Conservation (phyloP, 805 yeast species). For the Kodamaea nitidulidarum region DNA sequence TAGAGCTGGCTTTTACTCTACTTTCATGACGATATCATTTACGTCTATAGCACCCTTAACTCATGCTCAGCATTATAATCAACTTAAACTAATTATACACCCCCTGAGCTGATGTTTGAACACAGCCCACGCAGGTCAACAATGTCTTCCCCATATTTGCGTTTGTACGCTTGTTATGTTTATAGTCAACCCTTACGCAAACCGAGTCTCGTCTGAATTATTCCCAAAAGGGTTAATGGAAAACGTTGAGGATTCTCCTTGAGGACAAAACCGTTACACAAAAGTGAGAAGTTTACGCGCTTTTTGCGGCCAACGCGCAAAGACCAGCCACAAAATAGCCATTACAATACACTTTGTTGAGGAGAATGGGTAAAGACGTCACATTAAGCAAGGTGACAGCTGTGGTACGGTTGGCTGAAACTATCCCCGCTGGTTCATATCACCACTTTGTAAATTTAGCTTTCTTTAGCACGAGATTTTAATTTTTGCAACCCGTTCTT, state of each 20-base stretch:
- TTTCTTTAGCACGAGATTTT: not conserved
- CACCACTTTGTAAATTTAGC: not conserved
- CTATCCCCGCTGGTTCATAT: too few species aligned
- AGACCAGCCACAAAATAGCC: not conserved
- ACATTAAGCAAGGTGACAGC: too few species aligned
- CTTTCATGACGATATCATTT: too few species aligned
- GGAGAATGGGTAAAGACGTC: too few species aligned
- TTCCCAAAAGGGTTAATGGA: slow-evolving; percentile 2
- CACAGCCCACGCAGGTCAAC: not conserved
- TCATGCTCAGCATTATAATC: too few species aligned
- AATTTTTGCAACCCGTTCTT: not conserved
- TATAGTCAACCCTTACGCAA: slow-evolving; percentile 2
- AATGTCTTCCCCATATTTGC: slow-evolving; percentile 1
- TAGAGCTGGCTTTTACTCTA: too few species aligned
- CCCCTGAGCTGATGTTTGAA: too few species aligned
- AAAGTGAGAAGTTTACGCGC: not conserved
- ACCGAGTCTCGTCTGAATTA: slow-evolving; percentile 2
- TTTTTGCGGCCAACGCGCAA: slow-evolving; percentile 1
- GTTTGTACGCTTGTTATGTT: slow-evolving; percentile 3
- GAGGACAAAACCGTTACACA: not conserved
- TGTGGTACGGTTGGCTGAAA: too few species aligned
- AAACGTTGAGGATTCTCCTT: slow-evolving; percentile 1
- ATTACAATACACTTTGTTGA: not conserved
- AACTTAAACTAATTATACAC: too few species aligned
- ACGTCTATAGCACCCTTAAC: too few species aligned